These are phyloP conservation scores for Boechera divaricarpa DNA, from an alignment of 345 rosid genomes.

Conservation along the genomic window DNA sequence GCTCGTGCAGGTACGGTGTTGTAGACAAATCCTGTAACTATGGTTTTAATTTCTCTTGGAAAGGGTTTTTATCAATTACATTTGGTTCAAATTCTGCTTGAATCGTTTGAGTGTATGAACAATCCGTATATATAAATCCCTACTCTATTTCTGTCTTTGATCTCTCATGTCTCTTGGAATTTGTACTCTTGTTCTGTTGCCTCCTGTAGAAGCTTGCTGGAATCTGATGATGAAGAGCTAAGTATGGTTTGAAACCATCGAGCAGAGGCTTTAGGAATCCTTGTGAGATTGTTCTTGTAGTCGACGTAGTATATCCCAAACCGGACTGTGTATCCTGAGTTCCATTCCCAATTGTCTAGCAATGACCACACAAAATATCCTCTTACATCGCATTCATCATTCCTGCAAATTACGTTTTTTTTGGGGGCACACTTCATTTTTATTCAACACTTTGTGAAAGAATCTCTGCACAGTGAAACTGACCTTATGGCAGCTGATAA, in stretches of 20 bases:
- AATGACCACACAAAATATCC: conserved; percentile 89
- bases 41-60: neutral
- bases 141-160: conserved; percentile 9
- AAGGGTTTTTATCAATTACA: conserved; percentile 4
- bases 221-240: conserved; percentile 29
- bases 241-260: conserved; percentile 73
- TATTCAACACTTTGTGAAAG: neutral
- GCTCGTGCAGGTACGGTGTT: neutral
- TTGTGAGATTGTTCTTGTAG: conserved; percentile 75
- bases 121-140: neutral
- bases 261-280: conserved; percentile 82
- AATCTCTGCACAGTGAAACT: neutral
- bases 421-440: too few relatives aligned
- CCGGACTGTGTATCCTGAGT: conserved; percentile 84
- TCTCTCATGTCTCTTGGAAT: conserved; percentile 2
- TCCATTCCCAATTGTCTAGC: conserved; percentile 99
- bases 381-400: conserved; percentile 62
- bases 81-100: conserved; percentile 15
- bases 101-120: conserved; percentile 24
- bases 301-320: conserved; percentile 87
- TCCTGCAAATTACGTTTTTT: conserved; percentile 46
- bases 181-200: neutral
- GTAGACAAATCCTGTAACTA: neutral
- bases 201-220: conserved; percentile 30
- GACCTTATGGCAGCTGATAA: conserved; percentile 88